Percentiles rank a stretch among this genome's conserved stretches.
Conservation (phyloP, 768 basidiomycete species). For the Rhizopogon vinicolor region DNA sequence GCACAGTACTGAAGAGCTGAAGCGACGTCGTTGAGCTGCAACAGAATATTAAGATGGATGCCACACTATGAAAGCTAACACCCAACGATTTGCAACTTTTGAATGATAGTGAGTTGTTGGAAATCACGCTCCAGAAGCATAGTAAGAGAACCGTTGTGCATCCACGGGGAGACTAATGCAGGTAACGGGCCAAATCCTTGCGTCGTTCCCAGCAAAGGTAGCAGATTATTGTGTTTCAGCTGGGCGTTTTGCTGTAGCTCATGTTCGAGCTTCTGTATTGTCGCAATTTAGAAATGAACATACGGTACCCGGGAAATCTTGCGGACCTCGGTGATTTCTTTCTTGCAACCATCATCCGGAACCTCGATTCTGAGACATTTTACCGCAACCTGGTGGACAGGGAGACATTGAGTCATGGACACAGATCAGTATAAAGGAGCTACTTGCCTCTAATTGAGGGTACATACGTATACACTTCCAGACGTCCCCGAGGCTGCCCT, state of each 20-base stretch:
- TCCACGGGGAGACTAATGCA: constrained; percentile 19
- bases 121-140: constrained; percentile 4
- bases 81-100: constrained; percentile 11
- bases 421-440: too few species aligned
- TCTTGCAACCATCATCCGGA: background rate
- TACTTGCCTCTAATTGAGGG: background rate
- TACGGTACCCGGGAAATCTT: too few species aligned
- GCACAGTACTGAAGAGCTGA: constrained; percentile 1
- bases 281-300: background rate
- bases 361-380: background rate
- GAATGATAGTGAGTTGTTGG: constrained; percentile 1
- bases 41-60: background rate
- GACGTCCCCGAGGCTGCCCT: constrained; percentile 18
- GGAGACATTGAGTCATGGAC: background rate
- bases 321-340: background rate
- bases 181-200: constrained; percentile 18
- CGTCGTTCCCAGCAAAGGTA: constrained; percentile 31
- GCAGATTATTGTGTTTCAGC: constrained; percentile 21
- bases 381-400: background rate
- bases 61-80: background rate
- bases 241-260: constrained; percentile 17
- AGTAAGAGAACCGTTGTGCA: constrained; percentile 12
- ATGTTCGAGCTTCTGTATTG: constrained; percentile 22
- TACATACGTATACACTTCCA: constrained; percentile 17
- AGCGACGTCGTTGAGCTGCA: constrained; percentile 2